These are phyloP conservation scores for Dovyalis caffra DNA, from an alignment of 345 rosid genomes.

Conservation along the genomic window DNA sequence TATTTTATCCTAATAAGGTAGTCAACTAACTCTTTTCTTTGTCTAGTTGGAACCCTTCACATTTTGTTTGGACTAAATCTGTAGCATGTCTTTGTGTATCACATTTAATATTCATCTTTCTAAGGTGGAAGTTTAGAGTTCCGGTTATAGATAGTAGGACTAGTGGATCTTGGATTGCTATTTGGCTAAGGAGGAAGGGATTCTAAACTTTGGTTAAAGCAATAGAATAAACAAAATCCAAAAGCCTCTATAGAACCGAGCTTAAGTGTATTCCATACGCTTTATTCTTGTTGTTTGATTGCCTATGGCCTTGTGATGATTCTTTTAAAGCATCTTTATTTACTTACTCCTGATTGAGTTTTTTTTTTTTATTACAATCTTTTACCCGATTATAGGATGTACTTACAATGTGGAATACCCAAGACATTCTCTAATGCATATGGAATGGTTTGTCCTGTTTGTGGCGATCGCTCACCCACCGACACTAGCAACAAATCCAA, in stretches of 20 bases:
- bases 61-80: background rate
- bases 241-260: too few species aligned
- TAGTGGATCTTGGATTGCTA: background rate
- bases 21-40: background rate
- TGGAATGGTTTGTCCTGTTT: conserved; percentile 85
- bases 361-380: background rate
- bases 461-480: conserved; percentile 65
- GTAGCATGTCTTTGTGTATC: background rate
- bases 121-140: background rate
- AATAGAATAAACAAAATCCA: background rate
- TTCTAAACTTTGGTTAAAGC: background rate
- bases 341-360: background rate
- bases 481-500: conserved; percentile 48
- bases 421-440: conserved; percentile 70
- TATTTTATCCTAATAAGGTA: background rate
- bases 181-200: background rate
- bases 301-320: background rate
- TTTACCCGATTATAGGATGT: conserved; percentile 52
- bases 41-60: background rate
- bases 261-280: background rate
- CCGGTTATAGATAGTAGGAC: background rate
- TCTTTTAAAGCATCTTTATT: background rate
- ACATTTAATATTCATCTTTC: background rate
- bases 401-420: conserved; percentile 87
- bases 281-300: background rate